Evolutionary conservation across 352 stramenopile species (phyloP).

Genomic region (Phytophthora nicotianae): DNA sequence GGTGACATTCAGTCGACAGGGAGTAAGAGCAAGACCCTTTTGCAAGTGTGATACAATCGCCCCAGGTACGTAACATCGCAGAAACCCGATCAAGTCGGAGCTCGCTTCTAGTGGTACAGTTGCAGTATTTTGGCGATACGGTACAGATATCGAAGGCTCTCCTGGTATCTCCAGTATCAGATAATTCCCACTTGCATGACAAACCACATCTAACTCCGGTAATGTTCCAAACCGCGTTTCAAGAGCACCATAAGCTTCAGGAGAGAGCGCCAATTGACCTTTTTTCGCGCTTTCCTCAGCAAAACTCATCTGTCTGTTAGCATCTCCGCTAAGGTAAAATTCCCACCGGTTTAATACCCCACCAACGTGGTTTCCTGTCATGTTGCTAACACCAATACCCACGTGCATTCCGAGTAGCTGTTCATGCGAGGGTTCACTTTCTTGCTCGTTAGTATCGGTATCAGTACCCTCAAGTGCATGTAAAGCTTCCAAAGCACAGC

Average conservation of each 20-base stretch:
- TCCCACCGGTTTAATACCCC: slow-evolving; percentile 86
- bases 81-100: slow-evolving; percentile 57
- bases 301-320: slow-evolving; percentile 81
- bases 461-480: slow-evolving; percentile 37
- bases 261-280: slow-evolving; percentile 76
- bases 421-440: slow-evolving; percentile 20
- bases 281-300: slow-evolving; percentile 72
- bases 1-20: slow-evolving; percentile 71
- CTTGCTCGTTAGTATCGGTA: slow-evolving; percentile 5
- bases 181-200: slow-evolving; percentile 55
- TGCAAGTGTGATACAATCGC: slow-evolving; percentile 72
- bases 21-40: slow-evolving; percentile 67
- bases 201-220: slow-evolving; percentile 27
- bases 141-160: neutral
- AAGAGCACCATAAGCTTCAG: slow-evolving; percentile 52
- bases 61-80: slow-evolving; percentile 70
- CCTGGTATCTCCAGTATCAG: slow-evolving; percentile 35
- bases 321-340: slow-evolving; percentile 85
- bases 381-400: slow-evolving; percentile 75
- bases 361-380: slow-evolving; percentile 84
- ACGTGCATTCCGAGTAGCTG: slow-evolving; percentile 78
- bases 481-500: slow-evolving; percentile 65
- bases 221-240: slow-evolving; percentile 23
- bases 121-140: neutral
- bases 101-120: slow-evolving; percentile 20